These are phyloP conservation scores for Pseudogymnoascus sp. DNA, from an alignment of 2,329 filamentous ascomycete species.

Conservation along the genomic window DNA sequence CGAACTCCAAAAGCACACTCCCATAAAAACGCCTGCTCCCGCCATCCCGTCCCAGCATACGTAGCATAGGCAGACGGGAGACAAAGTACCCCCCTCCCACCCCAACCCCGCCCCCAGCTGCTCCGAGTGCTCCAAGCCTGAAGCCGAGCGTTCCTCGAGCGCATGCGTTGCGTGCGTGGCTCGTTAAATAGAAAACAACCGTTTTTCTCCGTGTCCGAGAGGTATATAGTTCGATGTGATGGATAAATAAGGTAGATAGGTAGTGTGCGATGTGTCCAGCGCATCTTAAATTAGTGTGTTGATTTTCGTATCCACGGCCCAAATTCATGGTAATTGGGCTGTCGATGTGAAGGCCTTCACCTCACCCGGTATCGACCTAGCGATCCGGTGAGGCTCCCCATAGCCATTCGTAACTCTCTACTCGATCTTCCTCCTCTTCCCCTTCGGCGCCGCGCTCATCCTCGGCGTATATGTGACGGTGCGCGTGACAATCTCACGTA, in stretches of 20 bases:
- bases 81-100: not conserved
- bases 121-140: not conserved
- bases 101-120: not conserved
- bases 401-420: conserved; percentile 22
- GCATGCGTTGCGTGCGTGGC: not conserved
- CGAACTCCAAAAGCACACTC: not conserved
- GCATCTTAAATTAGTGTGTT: conserved; percentile 4
- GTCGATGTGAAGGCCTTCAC: not conserved
- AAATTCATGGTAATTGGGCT: not conserved
- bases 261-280: not conserved
- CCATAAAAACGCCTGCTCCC: not conserved
- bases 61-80: not conserved
- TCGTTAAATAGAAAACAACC: not conserved
- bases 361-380: not conserved
- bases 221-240: conserved; percentile 1
- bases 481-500: conserved; percentile 86
- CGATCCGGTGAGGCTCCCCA: not conserved
- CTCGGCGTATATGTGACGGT: conserved; percentile 85
- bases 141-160: not conserved
- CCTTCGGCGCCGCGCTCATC: conserved; percentile 83
- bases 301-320: not conserved
- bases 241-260: not conserved
- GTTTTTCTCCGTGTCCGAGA: not conserved
- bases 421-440: conserved; percentile 77
- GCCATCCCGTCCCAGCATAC: not conserved